phyloP scores from a whole-genome alignment of 208 protist genomes.

The Strigomonas galati region DNA sequence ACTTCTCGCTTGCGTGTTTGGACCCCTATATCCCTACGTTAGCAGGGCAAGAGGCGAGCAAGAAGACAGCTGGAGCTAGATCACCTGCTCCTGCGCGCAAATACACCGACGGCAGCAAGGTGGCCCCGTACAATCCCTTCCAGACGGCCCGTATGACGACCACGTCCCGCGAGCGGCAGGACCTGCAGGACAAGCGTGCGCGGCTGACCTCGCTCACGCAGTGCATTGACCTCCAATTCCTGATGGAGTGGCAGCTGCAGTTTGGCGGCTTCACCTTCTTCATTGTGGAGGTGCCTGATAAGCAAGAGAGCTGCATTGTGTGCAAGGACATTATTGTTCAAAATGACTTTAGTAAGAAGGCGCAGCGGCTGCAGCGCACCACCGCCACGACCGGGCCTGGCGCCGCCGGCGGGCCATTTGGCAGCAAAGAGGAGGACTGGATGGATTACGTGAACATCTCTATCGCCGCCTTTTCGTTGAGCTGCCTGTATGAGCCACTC shows the following conservation, averaged over 20 bases:
- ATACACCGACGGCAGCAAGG: not conserved
- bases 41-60: not conserved
- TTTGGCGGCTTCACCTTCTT: constrained; percentile 21
- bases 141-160: not conserved
- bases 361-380: not conserved
- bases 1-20: not conserved
- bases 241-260: constrained; percentile 27
- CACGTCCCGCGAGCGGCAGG: constrained; percentile 9
- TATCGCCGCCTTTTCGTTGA: constrained; percentile 15
- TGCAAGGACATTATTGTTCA: not conserved
- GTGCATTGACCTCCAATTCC: constrained; percentile 22
- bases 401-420: constrained; percentile 14
- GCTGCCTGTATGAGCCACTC: constrained; percentile 14
- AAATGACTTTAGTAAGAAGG: constrained; percentile 1
- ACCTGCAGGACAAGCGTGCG: constrained; percentile 11
- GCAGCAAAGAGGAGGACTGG: constrained; percentile 31
- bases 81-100: not conserved
- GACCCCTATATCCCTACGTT: not conserved
- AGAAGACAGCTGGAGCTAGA: not conserved
- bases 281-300: constrained; percentile 15
- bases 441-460: constrained; percentile 24
- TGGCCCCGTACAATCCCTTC: constrained; percentile 2
- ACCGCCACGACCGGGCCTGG: not conserved
- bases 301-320: constrained; percentile 3
- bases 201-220: constrained; percentile 19